Evolutionary conservation across 1,284 basidiomycete species (phyloP), one percentile per base, ranked within the genome.

Genomic region (Apiotrichum mycotoxinovorans): DNA sequence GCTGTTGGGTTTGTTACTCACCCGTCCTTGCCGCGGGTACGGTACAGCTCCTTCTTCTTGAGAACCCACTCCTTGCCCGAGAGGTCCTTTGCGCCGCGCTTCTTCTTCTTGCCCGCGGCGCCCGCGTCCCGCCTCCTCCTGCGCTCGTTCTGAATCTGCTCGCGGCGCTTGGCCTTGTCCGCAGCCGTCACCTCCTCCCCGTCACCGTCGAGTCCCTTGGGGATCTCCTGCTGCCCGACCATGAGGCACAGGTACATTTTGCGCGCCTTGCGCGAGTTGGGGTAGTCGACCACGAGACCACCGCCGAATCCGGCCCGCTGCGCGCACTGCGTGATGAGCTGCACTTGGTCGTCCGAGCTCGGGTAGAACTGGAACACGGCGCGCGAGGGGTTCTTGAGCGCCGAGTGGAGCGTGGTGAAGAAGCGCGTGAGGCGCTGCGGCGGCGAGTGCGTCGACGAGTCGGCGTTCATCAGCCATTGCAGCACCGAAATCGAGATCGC

Each of bases 391-490:
- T 94, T 92, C 47, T 87, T 85, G 12, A 99, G 84, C 3, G 87
- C 84, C 1, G 93, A 91, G 78, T 98, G 91, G 26, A 99, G 84
- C 12, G 95, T 96, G 33, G 91, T 94, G 81, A 99, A 99, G 81
- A 99, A 99, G 37, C 89, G 85, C 26, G 84, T 84, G 34, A 98
- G 83, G 43, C 96, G 89, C 68, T 92, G 88, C 0, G 93, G 89
- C 0, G 96, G 96, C 2, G 93, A 95, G 56, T 92, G 89, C 62
- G 91, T 86, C 3, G 89, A 87, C 27, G 91, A 88, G 76, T 98
- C 96, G 40, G 96, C 95, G 74, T 98, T 99, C 60, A 98, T 84
- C 0, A 99, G 83, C 96, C 96, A 99, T 79, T 99, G 96, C 3
- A 99, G 82, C 25, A 98, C 96, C 22, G 96, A 98, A 71, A 99